These are phyloP conservation scores for Pseudocercospora vitis DNA, from an alignment of 2,329 filamentous ascomycete genomes.

Conservation along the genomic window DNA sequence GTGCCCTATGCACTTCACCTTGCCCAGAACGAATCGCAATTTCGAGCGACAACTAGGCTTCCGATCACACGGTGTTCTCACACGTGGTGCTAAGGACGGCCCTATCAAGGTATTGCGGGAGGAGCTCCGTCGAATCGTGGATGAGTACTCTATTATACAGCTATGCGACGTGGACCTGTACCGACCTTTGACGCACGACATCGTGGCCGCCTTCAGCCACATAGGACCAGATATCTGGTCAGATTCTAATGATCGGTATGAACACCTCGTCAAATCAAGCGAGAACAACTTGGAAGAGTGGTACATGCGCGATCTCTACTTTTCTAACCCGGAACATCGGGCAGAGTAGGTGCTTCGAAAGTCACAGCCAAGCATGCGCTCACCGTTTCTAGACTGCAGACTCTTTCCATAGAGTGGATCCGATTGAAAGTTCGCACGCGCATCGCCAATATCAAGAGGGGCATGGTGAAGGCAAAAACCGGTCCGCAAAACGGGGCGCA, in stretches of 20 bases:
- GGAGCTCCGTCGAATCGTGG: neutral
- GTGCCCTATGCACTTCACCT: too few species aligned
- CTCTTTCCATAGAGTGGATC: neutral
- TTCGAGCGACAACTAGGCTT: neutral
- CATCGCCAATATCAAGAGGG: neutral
- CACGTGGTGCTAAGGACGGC: neutral
- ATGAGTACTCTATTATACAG: neutral
- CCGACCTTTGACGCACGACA: neutral
- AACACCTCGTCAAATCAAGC: neutral
- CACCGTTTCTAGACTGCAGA: too few species aligned
- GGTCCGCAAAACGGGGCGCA: too few species aligned
- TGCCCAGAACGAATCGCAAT: neutral
- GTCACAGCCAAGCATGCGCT: too few species aligned
- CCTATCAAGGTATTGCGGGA: neutral
- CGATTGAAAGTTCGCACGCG: neutral
- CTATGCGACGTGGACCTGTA: neutral
- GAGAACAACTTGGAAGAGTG: neutral
- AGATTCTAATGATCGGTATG: neutral
- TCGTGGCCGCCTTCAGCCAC: neutral
- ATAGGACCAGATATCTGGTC: neutral
- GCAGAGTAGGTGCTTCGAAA: neutral
- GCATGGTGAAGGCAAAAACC: conserved; percentile 1
- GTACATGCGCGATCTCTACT: neutral
- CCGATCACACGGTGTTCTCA: neutral
- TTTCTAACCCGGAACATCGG: neutral